phyloP scores from a whole-genome alignment of 2,329 filamentous ascomycete species.

The Xenosphaeropsis pyriputrescens region DNA sequence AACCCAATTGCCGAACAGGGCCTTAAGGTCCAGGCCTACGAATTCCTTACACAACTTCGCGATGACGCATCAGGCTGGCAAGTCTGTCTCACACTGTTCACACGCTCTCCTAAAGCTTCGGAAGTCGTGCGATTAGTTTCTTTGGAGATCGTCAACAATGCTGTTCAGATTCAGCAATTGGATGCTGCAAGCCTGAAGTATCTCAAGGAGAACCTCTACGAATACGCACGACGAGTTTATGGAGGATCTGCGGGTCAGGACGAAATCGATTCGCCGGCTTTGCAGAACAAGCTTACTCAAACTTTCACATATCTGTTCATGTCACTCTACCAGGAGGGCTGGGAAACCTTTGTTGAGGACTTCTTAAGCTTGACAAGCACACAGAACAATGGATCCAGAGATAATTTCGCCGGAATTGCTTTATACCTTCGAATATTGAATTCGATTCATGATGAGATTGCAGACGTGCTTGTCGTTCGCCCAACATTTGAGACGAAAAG shows the following conservation, averaged over 20 bases:
- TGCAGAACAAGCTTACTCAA: constrained; percentile 96
- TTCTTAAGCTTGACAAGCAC: constrained; percentile 61
- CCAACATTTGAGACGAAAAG: constrained; percentile 67
- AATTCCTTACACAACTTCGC: constrained; percentile 66
- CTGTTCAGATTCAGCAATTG: constrained; percentile 66
- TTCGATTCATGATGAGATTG: constrained; percentile 94
- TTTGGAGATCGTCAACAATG: constrained; percentile 86
- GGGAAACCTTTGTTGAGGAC: constrained; percentile 85
- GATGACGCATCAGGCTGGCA: constrained; percentile 80
- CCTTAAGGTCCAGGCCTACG: constrained; percentile 70
- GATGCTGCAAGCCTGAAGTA: constrained; percentile 57
- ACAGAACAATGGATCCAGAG: constrained; percentile 39
- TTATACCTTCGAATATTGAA: constrained; percentile 81
- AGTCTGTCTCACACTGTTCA: constrained; percentile 76
- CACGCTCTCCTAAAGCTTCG: constrained; percentile 56
- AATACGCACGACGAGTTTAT: constrained; percentile 69
- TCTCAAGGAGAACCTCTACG: constrained; percentile 69
- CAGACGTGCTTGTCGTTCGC: constrained; percentile 74
- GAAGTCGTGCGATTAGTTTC: constrained; percentile 82
- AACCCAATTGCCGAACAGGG: constrained; percentile 62
- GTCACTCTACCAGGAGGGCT: constrained; percentile 69
- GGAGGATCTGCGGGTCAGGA: constrained; percentile 35
- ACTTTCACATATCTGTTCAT: constrained; percentile 91
- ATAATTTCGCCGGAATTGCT: constrained; percentile 63
- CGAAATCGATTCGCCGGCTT: constrained; percentile 52